phyloP scores from a whole-genome alignment of 2,329 filamentous ascomycete genomes.

The Aspergillus carbonarius region DNA sequence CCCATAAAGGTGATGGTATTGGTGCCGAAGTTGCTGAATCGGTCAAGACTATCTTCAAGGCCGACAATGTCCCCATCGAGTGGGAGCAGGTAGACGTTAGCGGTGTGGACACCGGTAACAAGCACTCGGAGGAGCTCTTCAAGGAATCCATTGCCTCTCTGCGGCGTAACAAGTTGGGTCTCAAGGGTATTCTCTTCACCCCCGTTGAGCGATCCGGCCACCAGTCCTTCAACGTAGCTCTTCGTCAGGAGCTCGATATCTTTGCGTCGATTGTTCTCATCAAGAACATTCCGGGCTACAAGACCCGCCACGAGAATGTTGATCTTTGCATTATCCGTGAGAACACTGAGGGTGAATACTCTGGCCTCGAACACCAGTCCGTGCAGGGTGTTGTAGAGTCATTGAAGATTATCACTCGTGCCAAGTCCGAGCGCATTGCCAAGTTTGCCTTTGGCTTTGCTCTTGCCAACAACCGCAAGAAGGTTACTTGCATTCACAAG shows the following conservation, averaged over 20 bases:
- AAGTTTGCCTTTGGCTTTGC: slow-evolving; percentile 99
- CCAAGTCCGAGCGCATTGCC: slow-evolving; percentile 98
- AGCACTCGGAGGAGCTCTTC: slow-evolving; percentile 92
- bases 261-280: slow-evolving; percentile 97
- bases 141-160: slow-evolving; percentile 92
- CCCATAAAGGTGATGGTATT: slow-evolving; percentile 74
- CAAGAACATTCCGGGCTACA: slow-evolving; percentile 99
- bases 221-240: slow-evolving; percentile 98
- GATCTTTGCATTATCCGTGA: slow-evolving; percentile 99
- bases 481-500: slow-evolving; percentile 99
- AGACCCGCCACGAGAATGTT: slow-evolving; percentile 95
- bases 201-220: slow-evolving; percentile 95
- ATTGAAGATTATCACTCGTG: slow-evolving; percentile 98
- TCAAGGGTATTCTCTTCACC: slow-evolving; percentile 98
- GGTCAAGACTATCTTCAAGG: slow-evolving; percentile 99
- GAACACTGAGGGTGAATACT: slow-evolving; percentile 99
- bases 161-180: slow-evolving; percentile 96
- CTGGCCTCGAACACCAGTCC: slow-evolving; percentile 96
- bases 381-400: slow-evolving; percentile 96
- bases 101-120: slow-evolving; percentile 79
- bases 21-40: slow-evolving; percentile 97
- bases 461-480: slow-evolving; percentile 97
- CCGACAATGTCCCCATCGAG: slow-evolving; percentile 96
- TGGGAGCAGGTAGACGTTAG: slow-evolving; percentile 98
- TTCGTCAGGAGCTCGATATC: slow-evolving; percentile 99